phyloP scores from a whole-genome alignment of 1,139 yeast species.

The Yamadazyma spencermartinsiae region DNA sequence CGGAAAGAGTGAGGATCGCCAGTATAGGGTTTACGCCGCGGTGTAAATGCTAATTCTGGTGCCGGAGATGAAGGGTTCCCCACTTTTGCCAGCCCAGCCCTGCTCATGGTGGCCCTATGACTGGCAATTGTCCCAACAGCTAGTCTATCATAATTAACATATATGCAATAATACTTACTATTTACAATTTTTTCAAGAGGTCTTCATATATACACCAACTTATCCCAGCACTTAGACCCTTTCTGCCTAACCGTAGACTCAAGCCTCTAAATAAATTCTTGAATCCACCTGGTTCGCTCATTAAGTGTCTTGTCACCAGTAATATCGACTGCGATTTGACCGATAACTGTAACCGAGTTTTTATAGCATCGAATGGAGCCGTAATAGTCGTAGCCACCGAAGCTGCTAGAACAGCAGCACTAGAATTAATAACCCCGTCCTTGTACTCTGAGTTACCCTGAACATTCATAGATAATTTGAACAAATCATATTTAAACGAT shows the following conservation, averaged over 20 bases:
- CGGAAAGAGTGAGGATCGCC: slow-evolving; percentile 2
- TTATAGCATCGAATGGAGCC: slow-evolving; percentile 93
- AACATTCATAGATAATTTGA: slow-evolving; percentile 19
- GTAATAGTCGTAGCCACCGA: slow-evolving; percentile 80
- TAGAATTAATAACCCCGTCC: slow-evolving; percentile 63
- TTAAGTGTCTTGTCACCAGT: slow-evolving; percentile 34
- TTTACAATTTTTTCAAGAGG: slow-evolving; percentile 45
- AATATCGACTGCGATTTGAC: slow-evolving; percentile 22
- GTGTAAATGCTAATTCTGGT: too few relatives aligned
- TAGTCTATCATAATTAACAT: neutral
- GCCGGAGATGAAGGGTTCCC: too few relatives aligned
- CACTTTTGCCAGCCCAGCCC: too few relatives aligned
- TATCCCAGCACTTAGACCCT: slow-evolving; percentile 90
- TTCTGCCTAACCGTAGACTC: slow-evolving; percentile 75
- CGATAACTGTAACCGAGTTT: slow-evolving; percentile 80
- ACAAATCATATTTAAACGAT: slow-evolving; percentile 51
- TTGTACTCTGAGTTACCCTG: slow-evolving; percentile 10
- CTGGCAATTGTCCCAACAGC: too few relatives aligned
- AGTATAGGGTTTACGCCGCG: neutral
- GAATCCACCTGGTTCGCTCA: slow-evolving; percentile 57
- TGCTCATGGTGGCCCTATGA: too few relatives aligned
- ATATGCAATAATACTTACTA: neutral
- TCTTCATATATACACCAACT: slow-evolving; percentile 98
- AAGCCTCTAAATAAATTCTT: slow-evolving; percentile 77
- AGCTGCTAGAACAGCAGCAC: slow-evolving; percentile 76